Evolutionary conservation across 2,329 filamentous ascomycete species (phyloP).

Genomic region (Cordyceps militaris): DNA sequence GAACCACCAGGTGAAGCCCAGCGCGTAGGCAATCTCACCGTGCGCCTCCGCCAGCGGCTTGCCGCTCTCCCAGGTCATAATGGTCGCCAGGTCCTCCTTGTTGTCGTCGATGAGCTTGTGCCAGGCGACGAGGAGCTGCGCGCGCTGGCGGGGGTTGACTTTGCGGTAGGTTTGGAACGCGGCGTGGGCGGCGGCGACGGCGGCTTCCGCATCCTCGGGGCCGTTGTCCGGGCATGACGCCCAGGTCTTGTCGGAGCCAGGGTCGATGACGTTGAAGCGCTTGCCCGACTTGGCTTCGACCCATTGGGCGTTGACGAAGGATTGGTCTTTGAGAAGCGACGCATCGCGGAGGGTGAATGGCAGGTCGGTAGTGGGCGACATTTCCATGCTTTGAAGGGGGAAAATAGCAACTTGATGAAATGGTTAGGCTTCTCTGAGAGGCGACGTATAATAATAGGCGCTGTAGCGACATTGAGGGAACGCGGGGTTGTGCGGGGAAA

Average conservation of each 20-base stretch:
- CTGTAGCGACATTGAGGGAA: not conserved
- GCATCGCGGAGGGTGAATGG: constrained; percentile 40
- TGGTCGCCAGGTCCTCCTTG: constrained; percentile 32
- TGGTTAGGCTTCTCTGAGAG: not conserved
- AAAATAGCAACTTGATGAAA: not conserved
- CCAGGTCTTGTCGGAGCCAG: constrained; percentile 44
- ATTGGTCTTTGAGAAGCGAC: constrained; percentile 41
- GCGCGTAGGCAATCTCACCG: constrained; percentile 49
- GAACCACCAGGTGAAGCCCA: constrained; percentile 51
- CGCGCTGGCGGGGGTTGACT: constrained; percentile 29
- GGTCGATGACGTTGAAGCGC: constrained; percentile 47
- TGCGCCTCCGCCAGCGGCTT: constrained; percentile 48
- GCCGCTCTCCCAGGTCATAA: constrained; percentile 44
- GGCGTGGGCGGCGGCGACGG: constrained; percentile 28
- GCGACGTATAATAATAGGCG: not conserved
- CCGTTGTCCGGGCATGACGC: constrained; percentile 42
- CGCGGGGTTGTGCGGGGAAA: constrained; percentile 7
- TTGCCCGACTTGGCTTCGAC: constrained; percentile 36
- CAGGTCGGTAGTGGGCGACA: constrained; percentile 16
- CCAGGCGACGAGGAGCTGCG: constrained; percentile 30
- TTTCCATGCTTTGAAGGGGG: not conserved
- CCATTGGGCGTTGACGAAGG: constrained; percentile 43
- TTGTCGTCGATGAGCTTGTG: constrained; percentile 28
- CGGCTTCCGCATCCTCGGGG: constrained; percentile 31
- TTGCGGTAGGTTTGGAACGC: constrained; percentile 33